Evolutionary conservation across 2,329 filamentous ascomycete genomes (phyloP), one percentile per base, ranked within the genome.

Genomic region (Claviceps pazoutovae): DNA sequence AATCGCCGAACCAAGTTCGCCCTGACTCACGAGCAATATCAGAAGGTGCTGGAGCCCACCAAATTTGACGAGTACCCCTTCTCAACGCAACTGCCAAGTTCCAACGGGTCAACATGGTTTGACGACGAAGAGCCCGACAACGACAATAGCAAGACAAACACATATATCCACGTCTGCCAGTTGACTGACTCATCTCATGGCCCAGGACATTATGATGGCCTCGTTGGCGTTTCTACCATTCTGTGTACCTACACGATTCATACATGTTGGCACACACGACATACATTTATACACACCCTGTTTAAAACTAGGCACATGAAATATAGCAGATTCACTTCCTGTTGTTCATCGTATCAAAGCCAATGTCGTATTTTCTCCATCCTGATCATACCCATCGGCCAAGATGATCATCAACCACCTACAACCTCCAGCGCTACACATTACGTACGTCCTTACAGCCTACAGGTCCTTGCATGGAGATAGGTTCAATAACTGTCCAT

Each of bases 21-120:
- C 30, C 67, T 81, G 53, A 79, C 76, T 0, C 76, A 80, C 56
- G 78, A 80, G 59, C 67, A 80, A 9, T 80, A 81, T 56, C 71
- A 73, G 55, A 74, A 71, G 45, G 76, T 77, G 2, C 68, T 80
- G 57, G 66, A 66, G 8, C 79, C 76, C 1, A 77, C 77, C 73
- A 75, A 78, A 53, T 64, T 79, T 43, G 74, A 79, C 47, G 73
- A 79, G n/a, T 74, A 79, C 49, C 68, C 71, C 1, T 74, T 75
- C 54, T 47, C 52, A 7, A 62, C 9, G 9, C 19, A 19, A 19
- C 19, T 19, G 19, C 19, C 9, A n/a, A n/a, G n/a, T n/a, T n/a
- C n/a, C n/a, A 11, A 34, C 30, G 65, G 49, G 26, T 60, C 30
- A 34, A 34, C 30, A 34, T 34, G 9, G n/a, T 46, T 47, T 26